Percentiles rank a stretch among this genome's conserved stretches.
phyloP scores from a whole-genome alignment of 78 protist genomes.

The Polysphondylium violaceum region DNA sequence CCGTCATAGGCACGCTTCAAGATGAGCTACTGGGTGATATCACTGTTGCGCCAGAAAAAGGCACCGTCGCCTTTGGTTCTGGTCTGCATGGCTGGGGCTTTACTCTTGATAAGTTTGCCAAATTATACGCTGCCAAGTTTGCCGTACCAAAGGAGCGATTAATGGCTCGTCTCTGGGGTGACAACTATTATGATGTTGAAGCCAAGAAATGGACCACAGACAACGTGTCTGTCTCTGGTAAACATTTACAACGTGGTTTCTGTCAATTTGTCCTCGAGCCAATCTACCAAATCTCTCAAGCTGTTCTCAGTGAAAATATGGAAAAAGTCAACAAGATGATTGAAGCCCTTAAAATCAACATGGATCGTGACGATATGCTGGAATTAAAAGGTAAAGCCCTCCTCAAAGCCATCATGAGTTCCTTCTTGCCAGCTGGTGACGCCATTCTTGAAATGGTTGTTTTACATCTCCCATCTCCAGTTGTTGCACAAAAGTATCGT shows the following conservation, averaged over 20 bases:
- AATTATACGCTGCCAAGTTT: conserved; percentile 91
- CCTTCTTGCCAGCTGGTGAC: conserved; percentile 98
- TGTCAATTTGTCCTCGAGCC: conserved; percentile 98
- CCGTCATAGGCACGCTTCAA: conserved; percentile 91
- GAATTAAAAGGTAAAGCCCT: conserved; percentile 91
- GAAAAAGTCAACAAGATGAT: conserved; percentile 91
- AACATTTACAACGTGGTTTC: conserved; percentile 95
- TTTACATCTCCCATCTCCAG: conserved; percentile 98
- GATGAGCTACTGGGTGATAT: conserved; percentile 97
- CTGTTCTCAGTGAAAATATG: conserved; percentile 91
- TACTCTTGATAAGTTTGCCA: conserved; percentile 96
- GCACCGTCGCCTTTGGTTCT: conserved; percentile 98
- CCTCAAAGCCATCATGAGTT: conserved; percentile 97
- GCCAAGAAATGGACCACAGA: conserved; percentile 94
- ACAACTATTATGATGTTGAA: conserved; percentile 94
- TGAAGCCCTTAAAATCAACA: conserved; percentile 86
- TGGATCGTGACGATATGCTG: conserved; percentile 93
- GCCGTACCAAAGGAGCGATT: conserved; percentile 90
- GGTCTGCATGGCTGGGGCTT: conserved; percentile 99
- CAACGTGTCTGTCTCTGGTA: conserved; percentile 70
- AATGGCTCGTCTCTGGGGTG: conserved; percentile 99
- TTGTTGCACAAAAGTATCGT: conserved; percentile 98
- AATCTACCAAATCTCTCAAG: conserved; percentile 93
- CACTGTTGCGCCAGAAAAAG: conserved; percentile 91
- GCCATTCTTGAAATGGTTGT: conserved; percentile 98